Evolutionary conservation across 768 basidiomycete genomes (phyloP).

Genomic region (Kwoniella sp.): DNA sequence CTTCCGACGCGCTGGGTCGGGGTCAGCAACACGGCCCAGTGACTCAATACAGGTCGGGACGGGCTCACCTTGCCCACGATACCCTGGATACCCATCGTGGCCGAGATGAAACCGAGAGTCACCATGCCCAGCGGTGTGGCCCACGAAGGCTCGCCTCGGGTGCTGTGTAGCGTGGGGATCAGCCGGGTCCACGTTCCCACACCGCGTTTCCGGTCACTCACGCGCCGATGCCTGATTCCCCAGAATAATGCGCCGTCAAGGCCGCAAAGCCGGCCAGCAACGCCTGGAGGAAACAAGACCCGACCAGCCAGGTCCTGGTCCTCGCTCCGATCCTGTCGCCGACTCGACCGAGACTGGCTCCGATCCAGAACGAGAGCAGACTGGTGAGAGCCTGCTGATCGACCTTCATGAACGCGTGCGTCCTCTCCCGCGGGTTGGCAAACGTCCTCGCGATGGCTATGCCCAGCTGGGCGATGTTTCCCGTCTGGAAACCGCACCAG

Average conservation of each 20-base stretch:
- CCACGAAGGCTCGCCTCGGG: conserved; percentile 54
- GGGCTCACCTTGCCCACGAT: conserved; percentile 80
- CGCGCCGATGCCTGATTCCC: conserved; percentile 50
- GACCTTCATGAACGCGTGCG: conserved; percentile 63
- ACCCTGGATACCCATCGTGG: conserved; percentile 65
- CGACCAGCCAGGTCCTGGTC: conserved; percentile 68
- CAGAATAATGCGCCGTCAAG: conserved; percentile 66
- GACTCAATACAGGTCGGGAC: too few relatives aligned
- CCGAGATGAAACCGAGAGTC: conserved; percentile 72
- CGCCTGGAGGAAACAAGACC: conserved; percentile 68
- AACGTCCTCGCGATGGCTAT: conserved; percentile 80
- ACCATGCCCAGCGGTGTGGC: conserved; percentile 63
- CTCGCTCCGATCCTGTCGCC: conserved; percentile 75
- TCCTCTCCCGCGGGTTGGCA: conserved; percentile 51
- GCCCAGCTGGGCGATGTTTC: conserved; percentile 59
- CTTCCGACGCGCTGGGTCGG: conserved; percentile 26
- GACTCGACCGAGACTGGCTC: conserved; percentile 68
- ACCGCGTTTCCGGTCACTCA: too few relatives aligned
- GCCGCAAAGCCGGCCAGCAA: conserved; percentile 71
- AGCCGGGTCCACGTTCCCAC: too few relatives aligned
- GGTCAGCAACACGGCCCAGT: too few relatives aligned
- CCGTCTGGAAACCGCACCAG: conserved; percentile 51
- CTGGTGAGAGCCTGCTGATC: conserved; percentile 81
- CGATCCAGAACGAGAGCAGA: conserved; percentile 69
- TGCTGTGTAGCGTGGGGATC: not conserved